Conservation (phyloP, 2,329 filamentous ascomycete genomes). For the Aspergillus proliferans region DNA sequence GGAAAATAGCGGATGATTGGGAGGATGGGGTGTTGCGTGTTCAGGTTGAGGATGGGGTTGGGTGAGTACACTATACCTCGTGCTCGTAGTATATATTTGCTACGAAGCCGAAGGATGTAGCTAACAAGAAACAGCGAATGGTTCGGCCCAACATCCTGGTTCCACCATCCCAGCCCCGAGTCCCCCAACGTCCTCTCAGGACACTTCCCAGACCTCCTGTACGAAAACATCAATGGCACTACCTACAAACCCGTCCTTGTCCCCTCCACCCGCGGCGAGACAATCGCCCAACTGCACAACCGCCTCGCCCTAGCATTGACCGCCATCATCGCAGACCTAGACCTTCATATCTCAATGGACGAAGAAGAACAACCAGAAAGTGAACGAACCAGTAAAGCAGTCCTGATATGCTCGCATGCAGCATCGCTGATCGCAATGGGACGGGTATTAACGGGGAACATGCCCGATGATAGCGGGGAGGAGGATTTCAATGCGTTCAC, state of each 20-base stretch:
- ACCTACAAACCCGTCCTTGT: slow-evolving; percentile 57
- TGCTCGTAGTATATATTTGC: not conserved
- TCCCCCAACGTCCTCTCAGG: slow-evolving; percentile 54
- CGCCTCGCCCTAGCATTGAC: slow-evolving; percentile 66
- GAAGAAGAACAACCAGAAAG: slow-evolving; percentile 42
- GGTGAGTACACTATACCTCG: slow-evolving; percentile 28
- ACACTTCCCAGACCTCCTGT: slow-evolving; percentile 54
- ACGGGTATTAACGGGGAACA: slow-evolving; percentile 68
- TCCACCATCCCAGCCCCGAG: slow-evolving; percentile 77
- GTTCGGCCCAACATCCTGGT: slow-evolving; percentile 74
- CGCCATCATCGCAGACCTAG: slow-evolving; percentile 65
- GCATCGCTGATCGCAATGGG: slow-evolving; percentile 84
- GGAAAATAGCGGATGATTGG: slow-evolving; percentile 30
- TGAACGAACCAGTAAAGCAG: slow-evolving; percentile 50
- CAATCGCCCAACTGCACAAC: slow-evolving; percentile 70
- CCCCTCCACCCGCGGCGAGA: slow-evolving; percentile 71
- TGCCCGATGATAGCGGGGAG: slow-evolving; percentile 63
- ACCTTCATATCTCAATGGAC: slow-evolving; percentile 45
- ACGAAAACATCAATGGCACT: slow-evolving; percentile 40
- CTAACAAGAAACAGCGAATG: slow-evolving; percentile 59
- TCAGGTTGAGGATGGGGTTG: slow-evolving; percentile 48
- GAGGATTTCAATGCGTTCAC: slow-evolving; percentile 85
- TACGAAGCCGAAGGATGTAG: not conserved
- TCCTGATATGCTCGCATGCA: slow-evolving; percentile 83
- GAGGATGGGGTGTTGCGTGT: slow-evolving; percentile 33